Evolutionary conservation across 352 stramenopile species (phyloP), one percentile per base, ranked within the genome.

Genomic region (Phytopythium ostracodes): DNA sequence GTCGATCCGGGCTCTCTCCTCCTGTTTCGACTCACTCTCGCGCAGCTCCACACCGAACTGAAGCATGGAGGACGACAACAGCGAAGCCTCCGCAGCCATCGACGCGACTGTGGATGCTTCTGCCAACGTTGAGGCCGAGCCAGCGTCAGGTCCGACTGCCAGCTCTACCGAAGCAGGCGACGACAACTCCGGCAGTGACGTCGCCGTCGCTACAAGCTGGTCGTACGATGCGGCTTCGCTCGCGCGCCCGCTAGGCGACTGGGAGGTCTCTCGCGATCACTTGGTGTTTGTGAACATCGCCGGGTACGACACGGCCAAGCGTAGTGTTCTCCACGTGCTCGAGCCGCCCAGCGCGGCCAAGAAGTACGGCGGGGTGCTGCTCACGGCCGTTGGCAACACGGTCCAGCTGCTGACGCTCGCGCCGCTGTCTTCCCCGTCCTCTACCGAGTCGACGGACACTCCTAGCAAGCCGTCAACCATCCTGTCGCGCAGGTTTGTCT

Each of bases 191-290:
- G 42, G n/a, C 6, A 47, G 20, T 4, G 42, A 47, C 18, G 20
- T 17, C 6, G 36, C 25, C 5, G 24, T 33, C 4, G 54, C 35
- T 15, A 35, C 38, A 66, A 14, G 64, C 15, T 47, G 50, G 0
- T 54, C 56, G 20, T 84, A 87, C 56, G 66, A 71, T 17, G 66
- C 60, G 0, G 46, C 59, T 7, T 71, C 75, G 50, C 73, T 88
- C 12, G 71, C 80, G 33, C 75, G 77, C 2, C 66, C 72, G 33
- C 69, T 89, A 17, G 63, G 67, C n/a, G 73, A 83, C 27, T 92
- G 79, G 77, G 84, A 95, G 56, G 77, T 95, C 46, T 79, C 86
- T 11, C 78, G 81, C 17, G 81, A 95, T 36, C 73, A 91, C 59
- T 51, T 92, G 15, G 68, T 90, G 11, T 95, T 95, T 51, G 67